A percentile compares a stretch with the other conserved stretches of the same genome.
Evolutionary conservation across 1,139 yeast species (phyloP).

Genomic region (Saccharomyces hybrid): DNA sequence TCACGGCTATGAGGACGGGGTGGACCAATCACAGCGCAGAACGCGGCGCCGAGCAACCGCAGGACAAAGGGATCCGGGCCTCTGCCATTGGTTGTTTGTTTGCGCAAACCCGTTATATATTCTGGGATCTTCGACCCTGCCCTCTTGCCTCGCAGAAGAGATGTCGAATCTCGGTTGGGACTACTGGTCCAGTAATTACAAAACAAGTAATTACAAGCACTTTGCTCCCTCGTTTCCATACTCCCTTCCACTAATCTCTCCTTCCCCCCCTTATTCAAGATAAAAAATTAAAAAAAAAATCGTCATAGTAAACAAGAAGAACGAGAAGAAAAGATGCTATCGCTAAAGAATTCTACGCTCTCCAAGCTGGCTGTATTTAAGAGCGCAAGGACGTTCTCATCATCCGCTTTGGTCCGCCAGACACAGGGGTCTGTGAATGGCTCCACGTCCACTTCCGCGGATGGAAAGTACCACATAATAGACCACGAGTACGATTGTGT

Average conservation of each 20-base stretch:
- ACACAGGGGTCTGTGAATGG: background rate
- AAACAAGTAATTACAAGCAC: background rate
- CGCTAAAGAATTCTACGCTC: background rate
- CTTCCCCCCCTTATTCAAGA: background rate
- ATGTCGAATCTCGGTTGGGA: background rate
- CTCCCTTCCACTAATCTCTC: background rate
- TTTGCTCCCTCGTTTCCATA: background rate
- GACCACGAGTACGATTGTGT: slow-evolving; percentile 98
- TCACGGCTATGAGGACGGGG: background rate
- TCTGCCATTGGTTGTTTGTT: background rate
- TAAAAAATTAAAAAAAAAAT: background rate
- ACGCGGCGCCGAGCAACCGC: slow-evolving; percentile 1
- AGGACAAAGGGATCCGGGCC: slow-evolving; percentile 1
- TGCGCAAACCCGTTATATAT: background rate
- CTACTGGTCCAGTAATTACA: background rate
- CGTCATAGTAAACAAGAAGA: background rate
- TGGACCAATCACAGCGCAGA: slow-evolving; percentile 1
- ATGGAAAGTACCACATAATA: slow-evolving; percentile 76
- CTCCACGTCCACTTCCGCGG: slow-evolving; percentile 1
- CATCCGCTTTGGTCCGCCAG: background rate
- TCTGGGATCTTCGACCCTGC: background rate
- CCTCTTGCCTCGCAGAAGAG: background rate
- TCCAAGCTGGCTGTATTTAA: background rate
- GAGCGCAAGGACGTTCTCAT: background rate
- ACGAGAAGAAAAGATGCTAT: background rate